phyloP scores from a whole-genome alignment of 306 rosid species.

The Abrus precatorius region DNA sequence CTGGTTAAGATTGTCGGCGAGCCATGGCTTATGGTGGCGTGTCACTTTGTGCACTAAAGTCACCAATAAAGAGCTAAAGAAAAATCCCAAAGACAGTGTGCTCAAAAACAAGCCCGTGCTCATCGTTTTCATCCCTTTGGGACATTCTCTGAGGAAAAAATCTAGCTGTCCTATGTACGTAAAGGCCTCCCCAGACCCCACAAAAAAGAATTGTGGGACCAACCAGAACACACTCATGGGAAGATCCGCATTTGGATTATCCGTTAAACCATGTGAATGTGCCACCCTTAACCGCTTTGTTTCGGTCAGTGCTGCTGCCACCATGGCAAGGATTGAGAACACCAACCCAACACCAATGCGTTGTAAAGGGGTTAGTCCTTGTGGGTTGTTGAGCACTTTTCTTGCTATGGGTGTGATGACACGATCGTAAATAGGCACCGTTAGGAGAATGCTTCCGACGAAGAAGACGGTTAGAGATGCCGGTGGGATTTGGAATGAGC shows the following conservation, averaged over 20 bases:
- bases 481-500: conserved; percentile 71
- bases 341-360: conserved; percentile 75
- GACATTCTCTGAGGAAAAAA: conserved; percentile 84
- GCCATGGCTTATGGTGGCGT: conserved; percentile 67
- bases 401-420: conserved; percentile 60
- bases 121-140: conserved; percentile 93
- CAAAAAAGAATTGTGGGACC: conserved; percentile 86
- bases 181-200: conserved; percentile 91
- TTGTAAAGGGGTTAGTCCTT: conserved; percentile 75
- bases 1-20: conserved; percentile 76
- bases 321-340: conserved; percentile 68
- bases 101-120: conserved; percentile 91
- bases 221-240: conserved; percentile 81
- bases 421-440: conserved; percentile 74
- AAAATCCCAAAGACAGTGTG: conserved; percentile 78
- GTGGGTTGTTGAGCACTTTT: conserved; percentile 61
- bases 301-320: conserved; percentile 69
- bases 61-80: conserved; percentile 81
- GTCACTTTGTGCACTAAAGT: conserved; percentile 71
- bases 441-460: conserved; percentile 74
- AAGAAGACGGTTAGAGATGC: conserved; percentile 81
- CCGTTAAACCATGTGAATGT: conserved; percentile 36
- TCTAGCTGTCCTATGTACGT: conserved; percentile 85
- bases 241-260: conserved; percentile 49
- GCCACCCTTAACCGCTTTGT: conserved; percentile 59